These are phyloP conservation scores for Penicillium freii DNA, from an alignment of 2,329 filamentous ascomycete species.

Conservation along the genomic window DNA sequence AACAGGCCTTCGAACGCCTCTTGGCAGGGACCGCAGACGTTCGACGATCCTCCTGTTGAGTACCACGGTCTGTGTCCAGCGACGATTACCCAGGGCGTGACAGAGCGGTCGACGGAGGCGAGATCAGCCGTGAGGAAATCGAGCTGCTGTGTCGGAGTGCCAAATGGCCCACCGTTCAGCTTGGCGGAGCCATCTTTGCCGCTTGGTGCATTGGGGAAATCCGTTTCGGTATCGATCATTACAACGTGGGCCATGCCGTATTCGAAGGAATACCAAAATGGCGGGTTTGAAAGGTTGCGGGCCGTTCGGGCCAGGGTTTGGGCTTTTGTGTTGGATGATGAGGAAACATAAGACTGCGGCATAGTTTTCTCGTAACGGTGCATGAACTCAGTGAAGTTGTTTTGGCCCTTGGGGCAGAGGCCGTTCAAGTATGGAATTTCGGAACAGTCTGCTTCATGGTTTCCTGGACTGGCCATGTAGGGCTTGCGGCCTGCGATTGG, in stretches of 20 bases:
- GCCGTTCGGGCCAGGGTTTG: slow-evolving; percentile 49
- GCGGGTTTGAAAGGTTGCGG: slow-evolving; percentile 47
- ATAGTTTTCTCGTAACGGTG: slow-evolving; percentile 55
- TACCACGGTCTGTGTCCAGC: slow-evolving; percentile 51
- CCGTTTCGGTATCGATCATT: slow-evolving; percentile 59
- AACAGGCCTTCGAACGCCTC: slow-evolving; percentile 54
- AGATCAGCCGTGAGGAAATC: slow-evolving; percentile 57
- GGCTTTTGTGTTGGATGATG: slow-evolving; percentile 45
- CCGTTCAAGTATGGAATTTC: slow-evolving; percentile 27
- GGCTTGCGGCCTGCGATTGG: slow-evolving; percentile 55
- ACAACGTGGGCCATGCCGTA: slow-evolving; percentile 57
- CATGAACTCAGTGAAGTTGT: slow-evolving; percentile 61
- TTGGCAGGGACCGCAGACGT: slow-evolving; percentile 49
- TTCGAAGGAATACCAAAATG: slow-evolving; percentile 62
- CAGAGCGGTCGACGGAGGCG: slow-evolving; percentile 54
- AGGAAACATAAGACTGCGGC: slow-evolving; percentile 53
- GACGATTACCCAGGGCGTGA: slow-evolving; percentile 56
- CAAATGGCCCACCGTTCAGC: slow-evolving; percentile 53
- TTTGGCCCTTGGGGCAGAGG: slow-evolving; percentile 49
- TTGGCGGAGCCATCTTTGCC: slow-evolving; percentile 41
- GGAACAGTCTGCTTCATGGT: slow-evolving; percentile 58
- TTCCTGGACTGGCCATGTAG: slow-evolving; percentile 59
- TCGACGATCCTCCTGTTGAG: slow-evolving; percentile 31
- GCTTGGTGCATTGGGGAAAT: slow-evolving; percentile 54
- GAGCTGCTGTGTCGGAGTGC: slow-evolving; percentile 50